phyloP scores from a whole-genome alignment of 2,329 filamentous ascomycete species.

The Apiospora phragmitis region DNA sequence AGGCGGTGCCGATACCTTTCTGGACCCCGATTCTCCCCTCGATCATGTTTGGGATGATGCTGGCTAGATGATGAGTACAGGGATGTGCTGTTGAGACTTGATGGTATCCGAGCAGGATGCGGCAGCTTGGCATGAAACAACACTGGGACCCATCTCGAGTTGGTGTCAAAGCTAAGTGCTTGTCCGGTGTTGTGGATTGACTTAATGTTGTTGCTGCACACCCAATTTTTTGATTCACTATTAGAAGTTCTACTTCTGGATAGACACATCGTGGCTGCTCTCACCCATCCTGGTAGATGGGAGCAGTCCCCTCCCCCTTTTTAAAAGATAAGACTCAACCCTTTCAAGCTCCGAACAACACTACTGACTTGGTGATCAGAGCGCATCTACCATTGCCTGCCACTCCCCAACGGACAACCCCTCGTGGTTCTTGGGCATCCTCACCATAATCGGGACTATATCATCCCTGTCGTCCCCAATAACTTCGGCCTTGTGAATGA shows the following conservation, averaged over 20 bases:
- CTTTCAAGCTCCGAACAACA: not conserved
- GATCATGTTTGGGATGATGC: constrained; percentile 24
- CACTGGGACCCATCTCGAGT: constrained; percentile 83
- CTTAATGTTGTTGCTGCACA: constrained; percentile 16
- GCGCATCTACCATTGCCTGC: constrained; percentile 9
- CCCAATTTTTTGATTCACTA: constrained; percentile 27
- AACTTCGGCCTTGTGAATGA: constrained; percentile 23
- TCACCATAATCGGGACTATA: constrained; percentile 26
- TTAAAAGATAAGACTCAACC: constrained; percentile 24
- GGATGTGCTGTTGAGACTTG: constrained; percentile 12
- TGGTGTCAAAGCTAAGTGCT: constrained; percentile 93
- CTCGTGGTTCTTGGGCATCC: constrained; percentile 24
- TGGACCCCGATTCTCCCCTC: constrained; percentile 30
- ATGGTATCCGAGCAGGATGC: constrained; percentile 21
- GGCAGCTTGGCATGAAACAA: constrained; percentile 27
- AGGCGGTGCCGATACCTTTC: constrained; percentile 18
- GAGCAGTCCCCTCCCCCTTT: constrained; percentile 26
- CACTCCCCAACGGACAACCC: constrained; percentile 24
- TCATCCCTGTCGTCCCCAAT: constrained; percentile 20
- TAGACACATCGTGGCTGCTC: constrained; percentile 22
- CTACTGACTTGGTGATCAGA: constrained; percentile 14
- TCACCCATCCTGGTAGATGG: constrained; percentile 15
- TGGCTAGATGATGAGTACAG: constrained; percentile 17
- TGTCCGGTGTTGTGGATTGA: constrained; percentile 59
- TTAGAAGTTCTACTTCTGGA: constrained; percentile 1